Evolutionary conservation across 805 yeast species (phyloP).

Genomic region (Teunomyces lycoperdinae): DNA sequence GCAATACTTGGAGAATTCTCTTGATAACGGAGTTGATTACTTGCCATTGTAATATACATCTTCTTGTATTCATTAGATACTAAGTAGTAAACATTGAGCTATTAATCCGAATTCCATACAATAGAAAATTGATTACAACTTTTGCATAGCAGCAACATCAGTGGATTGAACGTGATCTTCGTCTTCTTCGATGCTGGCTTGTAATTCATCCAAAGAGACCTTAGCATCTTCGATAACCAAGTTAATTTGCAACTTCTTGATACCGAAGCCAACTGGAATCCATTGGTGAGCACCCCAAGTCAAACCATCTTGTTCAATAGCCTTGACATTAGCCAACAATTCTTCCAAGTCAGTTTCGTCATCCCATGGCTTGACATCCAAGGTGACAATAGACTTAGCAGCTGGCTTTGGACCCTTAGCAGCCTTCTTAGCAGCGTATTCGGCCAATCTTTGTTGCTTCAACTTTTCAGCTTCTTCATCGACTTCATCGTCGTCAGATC

Average conservation of each 20-base stretch:
- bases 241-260: constrained; percentile 98
- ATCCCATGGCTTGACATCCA: constrained; percentile 99
- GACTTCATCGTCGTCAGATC: constrained; percentile 90
- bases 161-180: constrained; percentile 99
- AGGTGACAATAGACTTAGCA: constrained; percentile 94
- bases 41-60: constrained; percentile 29
- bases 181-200: constrained; percentile 74
- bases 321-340: constrained; percentile 82
- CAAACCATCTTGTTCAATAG: constrained; percentile 87
- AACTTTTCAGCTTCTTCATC: constrained; percentile 97
- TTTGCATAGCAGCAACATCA: constrained; percentile 97
- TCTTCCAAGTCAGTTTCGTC: constrained; percentile 96
- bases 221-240: constrained; percentile 95
- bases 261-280: constrained; percentile 98
- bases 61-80: constrained; percentile 8
- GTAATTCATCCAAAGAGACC: constrained; percentile 91
- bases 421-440: constrained; percentile 96
- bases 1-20: constrained; percentile 46
- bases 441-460: constrained; percentile 97
- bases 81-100: constrained; percentile 4
- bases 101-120: constrained; percentile 18
- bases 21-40: constrained; percentile 50
- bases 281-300: constrained; percentile 97
- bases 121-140: constrained; percentile 58
- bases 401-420: constrained; percentile 97